Evolutionary conservation across 768 basidiomycete species (phyloP).

Genomic region (Coprinopsis cinerea): DNA sequence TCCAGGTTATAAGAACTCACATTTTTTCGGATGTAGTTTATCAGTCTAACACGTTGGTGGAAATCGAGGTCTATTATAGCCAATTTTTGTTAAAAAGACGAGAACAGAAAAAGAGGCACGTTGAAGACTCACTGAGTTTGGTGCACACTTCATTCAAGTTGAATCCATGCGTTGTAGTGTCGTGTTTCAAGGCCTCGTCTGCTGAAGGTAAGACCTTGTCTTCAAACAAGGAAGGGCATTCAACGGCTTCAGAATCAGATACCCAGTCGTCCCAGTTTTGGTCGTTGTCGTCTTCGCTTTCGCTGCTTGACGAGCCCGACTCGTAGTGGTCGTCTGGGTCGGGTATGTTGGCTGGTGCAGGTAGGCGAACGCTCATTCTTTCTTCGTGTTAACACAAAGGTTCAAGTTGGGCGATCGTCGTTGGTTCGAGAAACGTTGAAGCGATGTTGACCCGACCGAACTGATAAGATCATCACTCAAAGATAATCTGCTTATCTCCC

Average conservation of each 20-base stretch:
- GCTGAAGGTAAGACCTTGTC: slow-evolving; percentile 54
- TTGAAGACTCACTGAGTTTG: slow-evolving; percentile 45
- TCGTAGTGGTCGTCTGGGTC: slow-evolving; percentile 23
- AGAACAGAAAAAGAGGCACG: neutral
- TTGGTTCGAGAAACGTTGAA: neutral
- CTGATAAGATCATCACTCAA: too few relatives aligned
- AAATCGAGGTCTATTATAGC: slow-evolving; percentile 59
- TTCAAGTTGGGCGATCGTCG: neutral
- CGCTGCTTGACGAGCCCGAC: slow-evolving; percentile 24
- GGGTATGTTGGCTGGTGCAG: slow-evolving; percentile 21
- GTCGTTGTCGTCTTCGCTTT: slow-evolving; percentile 42
- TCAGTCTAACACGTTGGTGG: slow-evolving; percentile 71
- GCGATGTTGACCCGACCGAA: too few relatives aligned
- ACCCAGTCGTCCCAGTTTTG: slow-evolving; percentile 78
- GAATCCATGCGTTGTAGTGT: slow-evolving; percentile 55
- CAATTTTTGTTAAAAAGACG: slow-evolving; percentile 6
- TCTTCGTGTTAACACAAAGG: neutral
- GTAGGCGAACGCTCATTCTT: slow-evolving; percentile 35
- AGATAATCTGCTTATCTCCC: too few relatives aligned
- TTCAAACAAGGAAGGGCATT: slow-evolving; percentile 75
- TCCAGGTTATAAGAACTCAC: slow-evolving; percentile 28
- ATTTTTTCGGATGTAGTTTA: slow-evolving; percentile 83
- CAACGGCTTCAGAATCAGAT: slow-evolving; percentile 52
- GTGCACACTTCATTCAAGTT: slow-evolving; percentile 48
- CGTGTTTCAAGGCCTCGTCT: slow-evolving; percentile 54